Conservation (phyloP, 2,329 filamentous ascomycete species). For the Pestalotiopsis sp. region DNA sequence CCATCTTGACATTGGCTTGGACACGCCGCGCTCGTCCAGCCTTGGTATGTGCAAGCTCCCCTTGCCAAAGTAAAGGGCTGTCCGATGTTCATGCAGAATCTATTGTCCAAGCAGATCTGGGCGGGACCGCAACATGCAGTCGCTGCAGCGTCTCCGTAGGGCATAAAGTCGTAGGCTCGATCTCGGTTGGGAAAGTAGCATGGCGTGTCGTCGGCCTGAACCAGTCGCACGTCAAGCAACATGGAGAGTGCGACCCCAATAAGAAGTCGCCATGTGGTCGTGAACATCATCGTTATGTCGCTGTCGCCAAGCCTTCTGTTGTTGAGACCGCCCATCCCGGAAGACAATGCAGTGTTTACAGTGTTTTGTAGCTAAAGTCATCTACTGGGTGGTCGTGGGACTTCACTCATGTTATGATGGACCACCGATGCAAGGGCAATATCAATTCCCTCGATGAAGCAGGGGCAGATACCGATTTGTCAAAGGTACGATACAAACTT, state of each 20-base stretch:
- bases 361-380: not conserved
- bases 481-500: not conserved
- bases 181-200: slow-evolving; percentile 1
- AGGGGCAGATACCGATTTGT: not conserved
- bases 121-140: not conserved
- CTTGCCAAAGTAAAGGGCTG: not conserved
- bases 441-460: not conserved
- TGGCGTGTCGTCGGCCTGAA: not conserved
- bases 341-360: no score
- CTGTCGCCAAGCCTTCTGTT: no score
- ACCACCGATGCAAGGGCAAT: not conserved
- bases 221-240: not conserved
- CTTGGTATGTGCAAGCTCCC: not conserved
- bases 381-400: not conserved
- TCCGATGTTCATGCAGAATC: not conserved
- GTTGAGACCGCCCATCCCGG: no score
- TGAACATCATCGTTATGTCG: not conserved
- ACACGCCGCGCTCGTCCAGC: not conserved
- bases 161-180: not conserved
- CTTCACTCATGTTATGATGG: not conserved
- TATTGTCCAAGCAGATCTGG: not conserved
- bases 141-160: not conserved
- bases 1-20: not conserved
- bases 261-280: not conserved
- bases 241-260: not conserved